A percentile compares a stretch with the other conserved stretches of the same genome.
These are phyloP conservation scores for Kluyveromyces marxianus DNA, from an alignment of 1,139 yeast species.

Conservation along the genomic window DNA sequence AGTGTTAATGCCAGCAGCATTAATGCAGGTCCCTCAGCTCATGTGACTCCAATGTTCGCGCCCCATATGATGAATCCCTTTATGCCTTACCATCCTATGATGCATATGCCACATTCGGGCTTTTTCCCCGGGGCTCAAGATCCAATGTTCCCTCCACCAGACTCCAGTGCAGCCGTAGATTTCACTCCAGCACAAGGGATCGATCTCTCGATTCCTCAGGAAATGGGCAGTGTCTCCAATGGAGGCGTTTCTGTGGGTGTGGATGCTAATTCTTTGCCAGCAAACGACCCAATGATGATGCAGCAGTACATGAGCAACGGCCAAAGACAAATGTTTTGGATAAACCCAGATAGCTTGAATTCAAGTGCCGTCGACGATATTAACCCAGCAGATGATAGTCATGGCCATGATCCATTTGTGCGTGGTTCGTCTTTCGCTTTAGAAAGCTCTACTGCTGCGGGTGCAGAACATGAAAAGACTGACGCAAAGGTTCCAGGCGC, in stretches of 20 bases:
- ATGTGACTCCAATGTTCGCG: slow-evolving; percentile 1
- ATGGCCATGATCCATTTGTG: slow-evolving; percentile 1
- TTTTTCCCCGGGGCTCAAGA: slow-evolving; percentile 18
- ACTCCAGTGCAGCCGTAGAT: slow-evolving; percentile 15
- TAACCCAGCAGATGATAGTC: background rate
- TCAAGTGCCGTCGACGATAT: slow-evolving; percentile 3
- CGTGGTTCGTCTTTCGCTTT: slow-evolving; percentile 4
- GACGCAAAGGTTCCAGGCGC: slow-evolving; percentile 6
- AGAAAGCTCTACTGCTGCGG: background rate
- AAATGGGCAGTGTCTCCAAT: background rate
- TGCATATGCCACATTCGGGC: slow-evolving; percentile 27
- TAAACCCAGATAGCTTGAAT: slow-evolving; percentile 1
- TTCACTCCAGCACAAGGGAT: background rate
- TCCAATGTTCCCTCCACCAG: slow-evolving; percentile 17
- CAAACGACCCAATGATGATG: slow-evolving; percentile 1
- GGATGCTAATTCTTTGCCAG: background rate
- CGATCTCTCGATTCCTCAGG: background rate
- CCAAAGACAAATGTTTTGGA: slow-evolving; percentile 3
- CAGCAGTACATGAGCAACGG: slow-evolving; percentile 1
- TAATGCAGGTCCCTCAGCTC: background rate
- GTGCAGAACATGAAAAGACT: background rate
- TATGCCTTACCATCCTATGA: slow-evolving; percentile 28
- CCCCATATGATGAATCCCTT: slow-evolving; percentile 26
- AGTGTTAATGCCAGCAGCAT: background rate
- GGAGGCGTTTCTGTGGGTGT: background rate